Percentiles rank a stretch among this genome's conserved stretches.
Conservation (phyloP, 2,329 filamentous ascomycete species). For the Aotearoamyces nothofagi region DNA sequence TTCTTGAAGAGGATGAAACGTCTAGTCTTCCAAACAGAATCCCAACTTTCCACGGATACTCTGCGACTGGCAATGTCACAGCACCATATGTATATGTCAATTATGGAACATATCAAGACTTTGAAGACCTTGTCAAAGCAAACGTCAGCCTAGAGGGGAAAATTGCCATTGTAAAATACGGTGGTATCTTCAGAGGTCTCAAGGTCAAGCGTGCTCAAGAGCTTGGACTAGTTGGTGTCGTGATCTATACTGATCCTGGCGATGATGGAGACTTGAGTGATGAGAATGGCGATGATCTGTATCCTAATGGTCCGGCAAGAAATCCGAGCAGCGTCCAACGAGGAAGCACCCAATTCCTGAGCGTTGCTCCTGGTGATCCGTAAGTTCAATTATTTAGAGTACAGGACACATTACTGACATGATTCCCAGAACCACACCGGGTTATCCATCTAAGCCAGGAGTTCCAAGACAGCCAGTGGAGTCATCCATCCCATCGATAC, state of each 20-base stretch:
- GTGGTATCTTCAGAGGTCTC: slow-evolving; percentile 71
- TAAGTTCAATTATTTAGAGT: slow-evolving; percentile 28
- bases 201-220: slow-evolving; percentile 91
- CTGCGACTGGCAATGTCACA: slow-evolving; percentile 82
- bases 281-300: slow-evolving; percentile 61
- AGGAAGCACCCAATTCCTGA: slow-evolving; percentile 73
- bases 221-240: slow-evolving; percentile 69
- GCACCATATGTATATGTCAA: slow-evolving; percentile 79
- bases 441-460: slow-evolving; percentile 87
- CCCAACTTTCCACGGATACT: slow-evolving; percentile 91
- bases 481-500: slow-evolving; percentile 63
- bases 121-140: slow-evolving; percentile 61
- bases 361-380: slow-evolving; percentile 56
- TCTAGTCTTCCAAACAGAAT: slow-evolving; percentile 57
- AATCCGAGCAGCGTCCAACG: slow-evolving; percentile 83
- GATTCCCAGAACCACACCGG: slow-evolving; percentile 64
- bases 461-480: slow-evolving; percentile 59
- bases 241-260: slow-evolving; percentile 80
- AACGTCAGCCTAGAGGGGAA: slow-evolving; percentile 69
- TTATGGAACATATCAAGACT: slow-evolving; percentile 78
- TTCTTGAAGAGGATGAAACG: slow-evolving; percentile 70
- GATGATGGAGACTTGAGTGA: slow-evolving; percentile 75
- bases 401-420: slow-evolving; percentile 35
- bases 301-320: slow-evolving; percentile 75
- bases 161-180: slow-evolving; percentile 78